Percentiles rank a stretch among this genome's conserved stretches.
Evolutionary conservation across 2,329 filamentous ascomycete species (phyloP).

Genomic region (Penicillium oxalicum): DNA sequence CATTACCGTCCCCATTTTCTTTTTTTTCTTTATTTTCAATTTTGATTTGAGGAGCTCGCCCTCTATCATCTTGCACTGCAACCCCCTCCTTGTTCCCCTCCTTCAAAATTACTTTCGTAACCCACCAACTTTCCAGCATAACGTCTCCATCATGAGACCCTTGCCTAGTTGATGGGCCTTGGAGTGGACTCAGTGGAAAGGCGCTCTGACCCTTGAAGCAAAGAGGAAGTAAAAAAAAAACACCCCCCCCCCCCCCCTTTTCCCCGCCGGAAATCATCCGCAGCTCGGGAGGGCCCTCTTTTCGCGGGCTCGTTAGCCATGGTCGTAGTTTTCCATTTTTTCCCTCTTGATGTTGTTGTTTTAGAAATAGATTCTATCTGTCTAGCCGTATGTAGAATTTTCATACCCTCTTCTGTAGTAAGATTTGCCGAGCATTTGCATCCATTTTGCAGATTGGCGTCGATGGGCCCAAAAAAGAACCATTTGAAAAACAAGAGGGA

Average conservation of each 20-base stretch:
- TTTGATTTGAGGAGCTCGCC: no score
- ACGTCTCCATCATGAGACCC: background rate
- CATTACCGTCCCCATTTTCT: no score
- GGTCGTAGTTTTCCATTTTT: background rate
- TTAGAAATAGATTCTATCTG: no score
- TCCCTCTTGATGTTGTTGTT: background rate
- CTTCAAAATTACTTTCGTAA: no score
- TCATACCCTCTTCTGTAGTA: no score
- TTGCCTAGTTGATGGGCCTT: background rate
- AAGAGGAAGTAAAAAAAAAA: background rate
- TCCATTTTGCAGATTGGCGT: no score
- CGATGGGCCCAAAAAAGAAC: background rate
- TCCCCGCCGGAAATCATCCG: slow-evolving; percentile 1
- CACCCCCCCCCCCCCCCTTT: background rate
- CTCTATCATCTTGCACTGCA: no score
- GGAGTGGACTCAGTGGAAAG: background rate
- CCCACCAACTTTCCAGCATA: background rate
- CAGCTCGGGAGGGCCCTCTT: slow-evolving; percentile 1
- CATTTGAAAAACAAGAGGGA: background rate
- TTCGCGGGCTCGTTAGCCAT: background rate
- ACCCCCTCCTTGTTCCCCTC: no score
- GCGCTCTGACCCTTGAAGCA: background rate
- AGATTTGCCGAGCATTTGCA: no score
- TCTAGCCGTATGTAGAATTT: no score
- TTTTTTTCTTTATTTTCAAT: no score